These are phyloP conservation scores for Coniella vitis DNA, from an alignment of 2,329 filamentous ascomycete genomes.

Conservation along the genomic window DNA sequence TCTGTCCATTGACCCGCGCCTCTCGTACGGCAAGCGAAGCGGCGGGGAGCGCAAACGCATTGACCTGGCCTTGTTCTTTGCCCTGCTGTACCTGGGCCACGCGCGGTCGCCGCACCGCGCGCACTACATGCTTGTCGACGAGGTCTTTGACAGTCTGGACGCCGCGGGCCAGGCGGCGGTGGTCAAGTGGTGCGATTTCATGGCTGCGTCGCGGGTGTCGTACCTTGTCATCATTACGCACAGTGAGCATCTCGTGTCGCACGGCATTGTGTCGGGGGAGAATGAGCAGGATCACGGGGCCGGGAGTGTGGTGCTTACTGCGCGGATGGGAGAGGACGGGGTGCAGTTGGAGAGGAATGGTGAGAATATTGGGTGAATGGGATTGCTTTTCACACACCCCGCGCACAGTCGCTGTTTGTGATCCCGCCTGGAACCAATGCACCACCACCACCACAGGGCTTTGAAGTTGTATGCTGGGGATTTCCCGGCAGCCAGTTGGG, in stretches of 20 bases:
- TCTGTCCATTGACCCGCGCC: slow-evolving; percentile 16
- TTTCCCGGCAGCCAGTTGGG: no score
- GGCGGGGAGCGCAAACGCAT: slow-evolving; percentile 30
- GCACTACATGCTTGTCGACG: slow-evolving; percentile 28
- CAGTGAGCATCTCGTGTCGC: slow-evolving; percentile 3
- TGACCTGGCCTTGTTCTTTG: slow-evolving; percentile 29
- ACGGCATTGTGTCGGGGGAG: not conserved
- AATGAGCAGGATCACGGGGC: not conserved
- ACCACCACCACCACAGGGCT: no score
- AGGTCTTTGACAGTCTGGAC: slow-evolving; percentile 28
- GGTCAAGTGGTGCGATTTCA: slow-evolving; percentile 11
- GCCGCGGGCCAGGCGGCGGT: slow-evolving; percentile 23
- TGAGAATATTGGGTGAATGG: not conserved
- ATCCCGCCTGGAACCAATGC: no score
- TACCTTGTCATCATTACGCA: slow-evolving; percentile 5
- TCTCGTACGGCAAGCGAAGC: slow-evolving; percentile 27
- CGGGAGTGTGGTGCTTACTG: not conserved
- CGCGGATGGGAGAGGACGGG: not conserved
- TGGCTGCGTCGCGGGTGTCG: not conserved
- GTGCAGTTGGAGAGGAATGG: not conserved
- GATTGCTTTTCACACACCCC: no score
- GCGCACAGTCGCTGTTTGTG: no score
- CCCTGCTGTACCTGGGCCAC: slow-evolving; percentile 24
- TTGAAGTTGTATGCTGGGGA: no score
- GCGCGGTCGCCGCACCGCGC: slow-evolving; percentile 24